Conservation (phyloP, 805 yeast species). For the Starmerella floris region DNA sequence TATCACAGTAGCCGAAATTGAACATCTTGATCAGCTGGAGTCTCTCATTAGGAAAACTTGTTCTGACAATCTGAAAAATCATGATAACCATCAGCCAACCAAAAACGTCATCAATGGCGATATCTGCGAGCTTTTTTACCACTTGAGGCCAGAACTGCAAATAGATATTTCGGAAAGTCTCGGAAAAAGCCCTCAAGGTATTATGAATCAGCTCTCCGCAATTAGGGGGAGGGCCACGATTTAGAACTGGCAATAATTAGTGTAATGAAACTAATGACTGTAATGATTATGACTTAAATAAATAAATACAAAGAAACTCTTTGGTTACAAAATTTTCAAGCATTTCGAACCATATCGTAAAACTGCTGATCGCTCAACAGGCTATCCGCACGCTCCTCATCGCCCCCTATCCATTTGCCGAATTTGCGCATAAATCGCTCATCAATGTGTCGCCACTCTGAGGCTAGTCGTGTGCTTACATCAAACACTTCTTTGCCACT, state of each 20-base stretch:
- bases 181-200: constrained; percentile 24
- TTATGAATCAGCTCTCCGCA: constrained; percentile 8
- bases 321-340: constrained; percentile 1
- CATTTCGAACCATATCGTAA: constrained; percentile 21
- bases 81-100: constrained; percentile 35
- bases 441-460: constrained; percentile 22
- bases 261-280: neutral
- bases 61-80: neutral
- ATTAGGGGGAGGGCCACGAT: neutral
- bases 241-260: neutral
- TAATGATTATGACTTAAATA: neutral
- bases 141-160: constrained; percentile 18
- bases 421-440: constrained; percentile 23
- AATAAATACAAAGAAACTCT: neutral
- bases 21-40: neutral
- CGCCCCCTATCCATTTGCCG: constrained; percentile 24
- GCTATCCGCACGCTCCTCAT: constrained; percentile 16
- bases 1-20: constrained; percentile 15
- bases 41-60: neutral
- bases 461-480: constrained; percentile 11
- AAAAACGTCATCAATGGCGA: constrained; percentile 81
- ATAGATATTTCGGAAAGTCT: constrained; percentile 25
- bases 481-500: constrained; percentile 19
- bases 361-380: constrained; percentile 16
- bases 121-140: constrained; percentile 46